Conservation (phyloP, 2,329 filamentous ascomycete species). For the Sarocladium strictum region DNA sequence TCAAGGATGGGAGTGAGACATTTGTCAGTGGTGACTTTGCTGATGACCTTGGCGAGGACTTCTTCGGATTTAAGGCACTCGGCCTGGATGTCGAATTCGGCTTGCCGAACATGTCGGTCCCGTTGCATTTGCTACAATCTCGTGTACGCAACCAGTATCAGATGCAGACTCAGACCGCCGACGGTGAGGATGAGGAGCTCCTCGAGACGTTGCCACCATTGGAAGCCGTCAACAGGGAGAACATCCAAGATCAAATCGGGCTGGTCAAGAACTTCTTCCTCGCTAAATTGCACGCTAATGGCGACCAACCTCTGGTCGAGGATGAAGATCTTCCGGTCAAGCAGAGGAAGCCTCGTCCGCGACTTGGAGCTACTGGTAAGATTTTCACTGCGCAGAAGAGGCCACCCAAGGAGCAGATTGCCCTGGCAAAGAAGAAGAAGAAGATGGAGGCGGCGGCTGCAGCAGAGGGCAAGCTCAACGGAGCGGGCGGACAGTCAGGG, state of each 20-base stretch:
- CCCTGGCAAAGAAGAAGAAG: slow-evolving; percentile 82
- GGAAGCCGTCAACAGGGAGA: slow-evolving; percentile 74
- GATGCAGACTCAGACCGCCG: slow-evolving; percentile 61
- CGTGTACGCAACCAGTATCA: slow-evolving; percentile 82
- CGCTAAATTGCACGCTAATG: slow-evolving; percentile 78
- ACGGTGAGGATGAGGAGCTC: slow-evolving; percentile 51
- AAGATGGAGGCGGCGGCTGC: slow-evolving; percentile 59
- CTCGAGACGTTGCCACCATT: slow-evolving; percentile 64
- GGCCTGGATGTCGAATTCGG: slow-evolving; percentile 90
- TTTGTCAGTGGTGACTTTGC: slow-evolving; percentile 96
- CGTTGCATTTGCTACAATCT: slow-evolving; percentile 87
- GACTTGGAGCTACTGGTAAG: slow-evolving; percentile 68
- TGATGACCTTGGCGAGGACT: slow-evolving; percentile 95
- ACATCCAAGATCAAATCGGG: slow-evolving; percentile 73
- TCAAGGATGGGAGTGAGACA: slow-evolving; percentile 95
- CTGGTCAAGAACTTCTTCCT: slow-evolving; percentile 89
- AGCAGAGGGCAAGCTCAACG: slow-evolving; percentile 38
- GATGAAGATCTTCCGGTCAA: slow-evolving; percentile 93
- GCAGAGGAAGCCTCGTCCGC: slow-evolving; percentile 70
- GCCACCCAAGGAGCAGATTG: slow-evolving; percentile 74
- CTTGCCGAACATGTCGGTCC: slow-evolving; percentile 80
- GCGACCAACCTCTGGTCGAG: slow-evolving; percentile 75
- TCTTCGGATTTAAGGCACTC: slow-evolving; percentile 96
- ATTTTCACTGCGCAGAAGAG: slow-evolving; percentile 81
- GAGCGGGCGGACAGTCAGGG: slow-evolving; percentile 21